Conservation (phyloP, 2,329 filamentous ascomycete genomes). For the Tolypocladium pustulatum region DNA sequence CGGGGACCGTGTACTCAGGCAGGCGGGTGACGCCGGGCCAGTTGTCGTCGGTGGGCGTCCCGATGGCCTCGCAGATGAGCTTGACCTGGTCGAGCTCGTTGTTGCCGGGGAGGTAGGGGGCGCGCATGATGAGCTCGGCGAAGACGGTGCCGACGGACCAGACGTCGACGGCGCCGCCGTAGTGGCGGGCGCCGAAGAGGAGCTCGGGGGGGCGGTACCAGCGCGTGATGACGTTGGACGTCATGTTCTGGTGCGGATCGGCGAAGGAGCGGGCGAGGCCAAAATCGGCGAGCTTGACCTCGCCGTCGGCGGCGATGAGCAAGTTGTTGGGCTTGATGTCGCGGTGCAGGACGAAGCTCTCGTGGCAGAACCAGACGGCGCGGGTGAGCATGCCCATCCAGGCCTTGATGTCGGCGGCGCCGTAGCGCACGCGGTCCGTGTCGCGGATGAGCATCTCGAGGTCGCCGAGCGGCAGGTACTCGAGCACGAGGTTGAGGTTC, state of each 20-base stretch:
- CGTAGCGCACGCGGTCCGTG: constrained; percentile 66
- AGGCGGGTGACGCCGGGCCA: constrained; percentile 87
- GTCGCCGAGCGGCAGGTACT: constrained; percentile 88
- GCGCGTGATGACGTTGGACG: constrained; percentile 85
- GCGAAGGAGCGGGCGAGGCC: constrained; percentile 84
- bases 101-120: constrained; percentile 74
- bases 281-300: constrained; percentile 95
- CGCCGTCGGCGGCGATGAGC: constrained; percentile 83
- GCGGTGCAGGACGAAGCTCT: constrained; percentile 85
- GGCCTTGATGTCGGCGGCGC: constrained; percentile 83
- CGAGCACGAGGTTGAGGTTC: constrained; percentile 90
- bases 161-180: constrained; percentile 82
- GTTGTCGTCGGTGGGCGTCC: constrained; percentile 85
- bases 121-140: constrained; percentile 75
- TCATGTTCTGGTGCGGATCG: constrained; percentile 84
- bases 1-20: constrained; percentile 66
- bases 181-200: constrained; percentile 81
- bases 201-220: constrained; percentile 96
- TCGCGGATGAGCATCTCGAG: constrained; percentile 92
- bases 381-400: constrained; percentile 98
- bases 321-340: constrained; percentile 99
- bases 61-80: constrained; percentile 75
- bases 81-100: constrained; percentile 79
- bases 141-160: constrained; percentile 93
- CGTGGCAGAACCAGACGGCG: constrained; percentile 93